Conservation (phyloP, 441 rosid species). For the Cnidoscolus chayamansa region DNA sequence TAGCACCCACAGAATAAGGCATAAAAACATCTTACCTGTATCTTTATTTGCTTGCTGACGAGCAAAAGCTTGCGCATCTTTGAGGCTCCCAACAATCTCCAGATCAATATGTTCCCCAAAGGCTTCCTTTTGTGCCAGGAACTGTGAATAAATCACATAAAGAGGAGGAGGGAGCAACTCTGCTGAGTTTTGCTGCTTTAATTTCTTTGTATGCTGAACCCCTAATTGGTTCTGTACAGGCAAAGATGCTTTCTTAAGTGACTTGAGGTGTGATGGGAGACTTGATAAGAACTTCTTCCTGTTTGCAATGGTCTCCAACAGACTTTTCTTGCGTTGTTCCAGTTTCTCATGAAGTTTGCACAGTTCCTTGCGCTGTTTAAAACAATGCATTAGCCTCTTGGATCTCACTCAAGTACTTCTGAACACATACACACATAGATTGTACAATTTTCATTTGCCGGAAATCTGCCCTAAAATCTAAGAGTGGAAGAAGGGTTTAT, state of each 20-base stretch:
- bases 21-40: constrained; percentile 36
- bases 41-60: constrained; percentile 73
- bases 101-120: constrained; percentile 70
- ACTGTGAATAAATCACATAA: constrained; percentile 74
- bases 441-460: no score
- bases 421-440: neutral
- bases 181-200: constrained; percentile 73
- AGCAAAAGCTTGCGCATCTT: constrained; percentile 73
- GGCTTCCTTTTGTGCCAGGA: constrained; percentile 81
- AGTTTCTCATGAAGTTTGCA: constrained; percentile 66
- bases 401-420: neutral
- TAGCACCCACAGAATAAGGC: constrained; percentile 1
- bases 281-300: constrained; percentile 80
- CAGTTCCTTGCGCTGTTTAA: constrained; percentile 62
- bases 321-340: constrained; percentile 62
- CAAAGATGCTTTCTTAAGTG: constrained; percentile 84
- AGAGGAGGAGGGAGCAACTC: constrained; percentile 93
- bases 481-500: no score
- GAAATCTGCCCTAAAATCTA: no score
- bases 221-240: constrained; percentile 89
- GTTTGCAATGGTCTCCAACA: constrained; percentile 70
- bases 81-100: constrained; percentile 71
- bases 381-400: constrained; percentile 4
- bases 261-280: constrained; percentile 79
- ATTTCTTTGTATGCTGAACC: constrained; percentile 60